phyloP scores from a whole-genome alignment of 2,329 filamentous ascomycete species.

The Diaporthe amygdali region DNA sequence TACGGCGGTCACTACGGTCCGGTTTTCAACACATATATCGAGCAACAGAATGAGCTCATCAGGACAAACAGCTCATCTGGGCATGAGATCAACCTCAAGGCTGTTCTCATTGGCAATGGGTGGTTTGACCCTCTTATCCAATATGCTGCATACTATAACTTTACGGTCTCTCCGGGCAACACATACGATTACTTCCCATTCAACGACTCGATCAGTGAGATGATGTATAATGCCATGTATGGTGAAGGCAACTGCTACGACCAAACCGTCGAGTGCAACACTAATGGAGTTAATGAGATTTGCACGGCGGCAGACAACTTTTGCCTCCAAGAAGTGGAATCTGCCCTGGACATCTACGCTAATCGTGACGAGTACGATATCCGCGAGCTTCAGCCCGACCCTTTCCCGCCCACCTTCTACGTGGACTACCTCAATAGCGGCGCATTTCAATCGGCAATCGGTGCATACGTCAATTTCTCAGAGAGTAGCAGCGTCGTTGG shows the following conservation, averaged over 20 bases:
- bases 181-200: slow-evolving; percentile 60
- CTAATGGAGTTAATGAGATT: slow-evolving; percentile 52
- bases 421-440: slow-evolving; percentile 62
- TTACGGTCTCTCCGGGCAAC: slow-evolving; percentile 59
- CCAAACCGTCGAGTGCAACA: slow-evolving; percentile 59
- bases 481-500: slow-evolving; percentile 26
- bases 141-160: slow-evolving; percentile 64
- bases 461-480: slow-evolving; percentile 30
- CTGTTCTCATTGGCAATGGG: slow-evolving; percentile 61
- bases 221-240: slow-evolving; percentile 65
- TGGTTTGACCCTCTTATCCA: slow-evolving; percentile 63
- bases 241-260: slow-evolving; percentile 66
- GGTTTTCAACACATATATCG: slow-evolving; percentile 56
- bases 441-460: slow-evolving; percentile 33
- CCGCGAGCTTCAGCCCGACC: slow-evolving; percentile 58
- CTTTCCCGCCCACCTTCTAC: slow-evolving; percentile 62
- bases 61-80: slow-evolving; percentile 34
- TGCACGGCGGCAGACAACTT: slow-evolving; percentile 61
- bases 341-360: slow-evolving; percentile 54
- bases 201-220: slow-evolving; percentile 51
- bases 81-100: slow-evolving; percentile 52
- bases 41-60: slow-evolving; percentile 49
- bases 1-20: slow-evolving; percentile 66
- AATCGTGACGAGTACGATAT: slow-evolving; percentile 66
- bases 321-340: slow-evolving; percentile 59